A percentile compares a stretch with the other conserved stretches of the same genome.
phyloP scores from a whole-genome alignment of 371 early-diverging fungal genomes.

The Nematocida major region DNA sequence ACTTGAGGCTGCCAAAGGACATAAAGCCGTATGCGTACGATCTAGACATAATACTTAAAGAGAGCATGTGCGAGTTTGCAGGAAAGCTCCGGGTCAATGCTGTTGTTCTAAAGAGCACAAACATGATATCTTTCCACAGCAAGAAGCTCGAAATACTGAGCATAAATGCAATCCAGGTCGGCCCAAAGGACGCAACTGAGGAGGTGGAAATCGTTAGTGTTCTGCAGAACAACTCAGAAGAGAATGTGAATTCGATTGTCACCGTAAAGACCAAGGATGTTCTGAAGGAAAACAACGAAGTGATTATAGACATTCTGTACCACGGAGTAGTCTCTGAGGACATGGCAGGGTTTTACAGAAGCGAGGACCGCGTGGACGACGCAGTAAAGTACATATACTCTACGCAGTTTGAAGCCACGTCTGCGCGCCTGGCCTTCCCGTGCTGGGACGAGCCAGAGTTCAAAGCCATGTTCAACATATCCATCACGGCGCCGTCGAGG shows the following conservation, averaged over 20 bases:
- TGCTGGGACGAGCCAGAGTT: constrained; percentile 80
- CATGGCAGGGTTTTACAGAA: constrained; percentile 61
- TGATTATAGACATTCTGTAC: constrained; percentile 29
- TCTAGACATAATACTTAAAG: constrained; percentile 10
- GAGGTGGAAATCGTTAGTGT: not conserved
- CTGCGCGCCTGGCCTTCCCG: constrained; percentile 78
- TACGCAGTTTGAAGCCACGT: constrained; percentile 83
- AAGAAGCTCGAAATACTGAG: not conserved
- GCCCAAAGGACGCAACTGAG: not conserved
- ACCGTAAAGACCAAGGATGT: not conserved
- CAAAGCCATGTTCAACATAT: constrained; percentile 79
- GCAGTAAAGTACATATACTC: constrained; percentile 39
- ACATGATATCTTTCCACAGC: not conserved
- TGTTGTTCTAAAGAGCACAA: not conserved
- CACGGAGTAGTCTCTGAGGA: constrained; percentile 27
- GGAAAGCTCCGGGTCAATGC: not conserved
- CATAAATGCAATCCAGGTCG: not conserved
- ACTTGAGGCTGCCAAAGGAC: constrained; percentile 10
- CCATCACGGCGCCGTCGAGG: constrained; percentile 69
- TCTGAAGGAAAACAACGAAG: not conserved
- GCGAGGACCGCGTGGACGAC: constrained; percentile 16
- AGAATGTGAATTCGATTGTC: not conserved
- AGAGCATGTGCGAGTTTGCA: not conserved
- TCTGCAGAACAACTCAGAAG: not conserved
- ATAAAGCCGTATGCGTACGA: constrained; percentile 18